phyloP scores from a whole-genome alignment of 2,329 filamentous ascomycete species.

The Escovopsis sp. region DNA sequence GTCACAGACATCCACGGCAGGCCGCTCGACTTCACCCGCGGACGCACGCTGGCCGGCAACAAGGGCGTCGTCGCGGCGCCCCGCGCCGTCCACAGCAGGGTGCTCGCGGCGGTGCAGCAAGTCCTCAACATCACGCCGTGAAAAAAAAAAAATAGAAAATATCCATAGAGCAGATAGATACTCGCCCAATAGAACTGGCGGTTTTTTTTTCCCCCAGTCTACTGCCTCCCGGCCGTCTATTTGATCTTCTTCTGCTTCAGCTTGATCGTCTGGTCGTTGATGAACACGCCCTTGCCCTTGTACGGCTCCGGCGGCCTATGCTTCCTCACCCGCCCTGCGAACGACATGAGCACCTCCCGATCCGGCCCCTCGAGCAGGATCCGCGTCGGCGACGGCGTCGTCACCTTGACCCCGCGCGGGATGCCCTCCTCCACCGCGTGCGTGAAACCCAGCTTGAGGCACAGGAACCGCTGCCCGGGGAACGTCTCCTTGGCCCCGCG shows the following conservation, averaged over 20 bases:
- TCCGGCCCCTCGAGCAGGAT: constrained; percentile 81
- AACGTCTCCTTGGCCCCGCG: constrained; percentile 61
- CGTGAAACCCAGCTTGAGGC: constrained; percentile 89
- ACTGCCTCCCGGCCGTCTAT: constrained; percentile 28
- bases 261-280: constrained; percentile 95
- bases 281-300: constrained; percentile 98
- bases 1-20: constrained; percentile 84
- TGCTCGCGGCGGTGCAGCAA: constrained; percentile 69
- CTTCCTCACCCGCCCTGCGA: constrained; percentile 73
- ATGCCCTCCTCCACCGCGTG: constrained; percentile 86
- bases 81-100: constrained; percentile 55
- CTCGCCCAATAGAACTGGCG: too few species aligned
- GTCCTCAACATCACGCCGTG: constrained; percentile 40
- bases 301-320: constrained; percentile 95
- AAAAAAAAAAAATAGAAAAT: background rate
- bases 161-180: too few species aligned
- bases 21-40: constrained; percentile 70
- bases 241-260: constrained; percentile 97
- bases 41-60: constrained; percentile 75
- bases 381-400: constrained; percentile 77
- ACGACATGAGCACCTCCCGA: constrained; percentile 75
- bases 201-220: background rate
- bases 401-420: constrained; percentile 70
- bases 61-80: constrained; percentile 90
- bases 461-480: constrained; percentile 75